These are phyloP conservation scores for Sporothrix brunneoviolacea DNA, from an alignment of 2,329 filamentous ascomycete genomes.

Conservation along the genomic window DNA sequence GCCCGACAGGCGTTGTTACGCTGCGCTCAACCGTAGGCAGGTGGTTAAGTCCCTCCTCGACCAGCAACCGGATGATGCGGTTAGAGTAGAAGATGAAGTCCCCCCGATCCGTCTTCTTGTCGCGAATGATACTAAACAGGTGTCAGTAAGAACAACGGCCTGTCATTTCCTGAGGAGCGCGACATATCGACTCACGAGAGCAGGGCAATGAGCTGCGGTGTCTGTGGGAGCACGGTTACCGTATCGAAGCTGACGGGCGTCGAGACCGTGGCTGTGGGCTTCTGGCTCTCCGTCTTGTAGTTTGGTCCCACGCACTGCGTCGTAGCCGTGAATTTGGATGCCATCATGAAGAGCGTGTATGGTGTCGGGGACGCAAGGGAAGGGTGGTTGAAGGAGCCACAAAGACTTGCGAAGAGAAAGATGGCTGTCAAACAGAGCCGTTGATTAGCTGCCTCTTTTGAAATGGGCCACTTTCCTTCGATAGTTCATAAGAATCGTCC, in stretches of 20 bases:
- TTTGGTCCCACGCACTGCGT: slow-evolving; percentile 69
- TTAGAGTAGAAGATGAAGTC: slow-evolving; percentile 99
- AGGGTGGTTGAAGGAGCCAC: not conserved
- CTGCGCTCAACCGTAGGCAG: slow-evolving; percentile 83
- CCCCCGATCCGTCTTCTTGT: slow-evolving; percentile 79
- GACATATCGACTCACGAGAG: slow-evolving; percentile 70
- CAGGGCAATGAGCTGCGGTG: slow-evolving; percentile 92
- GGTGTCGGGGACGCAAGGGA: not conserved
- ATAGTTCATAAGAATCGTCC: not conserved
- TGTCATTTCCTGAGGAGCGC: not conserved
- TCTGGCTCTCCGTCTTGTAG: slow-evolving; percentile 69
- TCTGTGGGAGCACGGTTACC: slow-evolving; percentile 85
- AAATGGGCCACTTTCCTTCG: no score
- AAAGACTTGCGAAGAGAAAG: no score
- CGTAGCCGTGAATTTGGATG: slow-evolving; percentile 32
- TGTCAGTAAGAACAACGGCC: not conserved
- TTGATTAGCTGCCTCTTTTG: no score
- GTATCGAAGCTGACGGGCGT: slow-evolving; percentile 75
- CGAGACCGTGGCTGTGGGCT: slow-evolving; percentile 83
- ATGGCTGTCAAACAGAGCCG: no score
- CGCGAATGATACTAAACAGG: slow-evolving; percentile 75
- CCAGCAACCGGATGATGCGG: slow-evolving; percentile 89
- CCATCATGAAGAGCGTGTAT: slow-evolving; percentile 30
- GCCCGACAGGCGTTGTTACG: slow-evolving; percentile 85
- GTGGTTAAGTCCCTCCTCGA: slow-evolving; percentile 96